These are phyloP conservation scores for Aspergillus fischeri DNA, from an alignment of 2,329 filamentous ascomycete genomes.

Conservation along the genomic window DNA sequence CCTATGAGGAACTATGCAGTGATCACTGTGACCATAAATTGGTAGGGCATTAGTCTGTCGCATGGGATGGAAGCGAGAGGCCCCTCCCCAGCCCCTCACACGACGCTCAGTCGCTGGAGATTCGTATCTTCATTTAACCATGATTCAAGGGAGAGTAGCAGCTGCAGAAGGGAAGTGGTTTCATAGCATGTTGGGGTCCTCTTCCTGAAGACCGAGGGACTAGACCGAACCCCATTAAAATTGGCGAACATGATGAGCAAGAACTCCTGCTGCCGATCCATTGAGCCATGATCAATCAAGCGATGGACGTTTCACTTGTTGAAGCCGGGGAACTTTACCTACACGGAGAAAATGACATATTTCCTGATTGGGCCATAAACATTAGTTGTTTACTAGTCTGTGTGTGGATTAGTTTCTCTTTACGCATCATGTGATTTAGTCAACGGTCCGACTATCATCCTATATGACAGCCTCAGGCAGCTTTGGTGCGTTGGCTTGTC, in stretches of 20 bases:
- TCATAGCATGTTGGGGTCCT: neutral
- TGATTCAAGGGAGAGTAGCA: neutral
- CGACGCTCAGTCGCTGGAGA: neutral
- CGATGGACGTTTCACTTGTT: neutral
- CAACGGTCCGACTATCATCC: neutral
- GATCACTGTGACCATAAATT: slow-evolving; percentile 1
- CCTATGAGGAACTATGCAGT: slow-evolving; percentile 1
- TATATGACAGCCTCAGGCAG: neutral
- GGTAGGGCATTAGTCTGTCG: slow-evolving; percentile 5
- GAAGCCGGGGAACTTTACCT: neutral
- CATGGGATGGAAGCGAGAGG: neutral
- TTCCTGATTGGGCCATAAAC: neutral
- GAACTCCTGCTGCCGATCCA: neutral
- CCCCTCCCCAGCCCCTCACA: slow-evolving; percentile 1
- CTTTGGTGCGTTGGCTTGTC: neutral
- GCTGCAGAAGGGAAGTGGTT: neutral
- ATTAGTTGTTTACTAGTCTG: neutral
- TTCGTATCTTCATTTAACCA: neutral
- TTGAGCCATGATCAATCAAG: neutral
- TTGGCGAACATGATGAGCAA: neutral
- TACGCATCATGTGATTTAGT: neutral
- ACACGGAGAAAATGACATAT: neutral
- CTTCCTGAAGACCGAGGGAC: neutral
- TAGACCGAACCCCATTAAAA: neutral
- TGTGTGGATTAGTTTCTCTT: neutral